Conservation (phyloP, 768 basidiomycete species). For the Lentinus brumalis region DNA sequence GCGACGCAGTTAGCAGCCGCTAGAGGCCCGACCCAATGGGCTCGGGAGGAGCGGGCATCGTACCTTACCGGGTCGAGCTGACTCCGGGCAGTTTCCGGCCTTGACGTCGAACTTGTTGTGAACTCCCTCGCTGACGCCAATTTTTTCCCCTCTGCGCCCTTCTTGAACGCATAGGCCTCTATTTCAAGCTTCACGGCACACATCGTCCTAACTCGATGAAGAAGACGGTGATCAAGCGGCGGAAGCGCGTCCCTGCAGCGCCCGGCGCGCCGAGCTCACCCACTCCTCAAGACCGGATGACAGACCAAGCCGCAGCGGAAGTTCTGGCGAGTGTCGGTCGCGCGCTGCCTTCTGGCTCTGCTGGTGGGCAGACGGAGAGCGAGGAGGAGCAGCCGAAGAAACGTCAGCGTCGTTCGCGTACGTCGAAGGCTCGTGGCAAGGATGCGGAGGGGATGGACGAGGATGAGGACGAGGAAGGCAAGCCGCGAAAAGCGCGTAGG, state of each 20-base stretch:
- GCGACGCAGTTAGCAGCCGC: conserved; percentile 10
- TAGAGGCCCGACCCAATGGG: conserved; percentile 6
- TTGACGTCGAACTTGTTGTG: conserved; percentile 2
- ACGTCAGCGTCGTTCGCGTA: conserved; percentile 41
- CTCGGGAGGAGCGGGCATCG: background rate
- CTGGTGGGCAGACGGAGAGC: conserved; percentile 47
- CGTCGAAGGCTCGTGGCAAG: conserved; percentile 36
- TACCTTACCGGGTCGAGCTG: background rate
- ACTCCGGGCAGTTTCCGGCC: background rate
- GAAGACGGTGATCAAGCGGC: conserved; percentile 97
- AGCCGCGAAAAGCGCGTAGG: conserved; percentile 13
- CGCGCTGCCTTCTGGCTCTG: conserved; percentile 37
- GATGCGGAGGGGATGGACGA: conserved; percentile 50
- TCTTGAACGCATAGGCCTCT: conserved; percentile 68
- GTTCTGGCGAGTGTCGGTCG: conserved; percentile 84
- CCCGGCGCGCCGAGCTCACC: conserved; percentile 38
- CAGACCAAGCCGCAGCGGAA: conserved; percentile 89
- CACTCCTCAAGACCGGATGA: conserved; percentile 49
- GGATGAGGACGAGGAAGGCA: conserved; percentile 39
- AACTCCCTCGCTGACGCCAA: conserved; percentile 7
- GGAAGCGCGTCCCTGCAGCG: conserved; percentile 95
- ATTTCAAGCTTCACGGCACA: conserved; percentile 97
- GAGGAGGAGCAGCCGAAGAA: conserved; percentile 57
- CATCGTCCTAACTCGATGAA: conserved; percentile 99
- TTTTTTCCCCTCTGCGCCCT: background rate